phyloP scores from a whole-genome alignment of 2,329 filamentous ascomycete species.

The Diplodia sapinea region DNA sequence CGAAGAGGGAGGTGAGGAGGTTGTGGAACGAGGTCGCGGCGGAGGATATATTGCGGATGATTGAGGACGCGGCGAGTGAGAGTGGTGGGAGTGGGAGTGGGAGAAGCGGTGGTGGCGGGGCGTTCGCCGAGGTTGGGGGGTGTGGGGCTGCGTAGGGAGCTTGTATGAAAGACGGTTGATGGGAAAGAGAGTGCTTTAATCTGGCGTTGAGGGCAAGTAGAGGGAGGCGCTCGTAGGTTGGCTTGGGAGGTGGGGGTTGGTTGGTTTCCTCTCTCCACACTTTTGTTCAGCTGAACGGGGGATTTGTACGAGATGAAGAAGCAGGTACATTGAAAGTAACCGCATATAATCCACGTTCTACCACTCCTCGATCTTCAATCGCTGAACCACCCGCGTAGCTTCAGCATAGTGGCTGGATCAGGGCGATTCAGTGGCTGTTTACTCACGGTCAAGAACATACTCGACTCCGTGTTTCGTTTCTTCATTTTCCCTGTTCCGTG shows the following conservation, averaged over 20 bases:
- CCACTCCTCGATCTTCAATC: background rate
- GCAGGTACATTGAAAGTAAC: background rate
- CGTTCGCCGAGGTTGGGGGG: background rate
- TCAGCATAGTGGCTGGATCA: background rate
- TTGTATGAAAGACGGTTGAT: background rate
- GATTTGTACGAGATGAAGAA: background rate
- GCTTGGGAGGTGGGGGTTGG: no score
- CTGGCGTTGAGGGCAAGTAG: background rate
- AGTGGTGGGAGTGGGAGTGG: constrained; percentile 1
- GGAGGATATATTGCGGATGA: constrained; percentile 26
- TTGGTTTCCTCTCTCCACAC: background rate
- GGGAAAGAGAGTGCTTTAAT: background rate
- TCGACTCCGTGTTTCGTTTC: background rate
- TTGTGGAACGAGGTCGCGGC: constrained; percentile 26
- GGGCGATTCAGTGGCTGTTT: no score
- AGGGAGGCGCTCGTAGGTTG: background rate
- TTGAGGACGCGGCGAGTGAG: constrained; percentile 29
- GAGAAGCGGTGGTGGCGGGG: background rate
- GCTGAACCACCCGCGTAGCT: background rate
- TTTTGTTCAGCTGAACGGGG: background rate
- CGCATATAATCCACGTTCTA: background rate
- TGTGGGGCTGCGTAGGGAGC: background rate
- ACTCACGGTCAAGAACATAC: background rate
- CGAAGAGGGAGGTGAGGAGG: constrained; percentile 47
- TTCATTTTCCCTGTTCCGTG: background rate